Conservation (phyloP, 1,139 yeast species). For the Hanseniaspora gamundiae region DNA sequence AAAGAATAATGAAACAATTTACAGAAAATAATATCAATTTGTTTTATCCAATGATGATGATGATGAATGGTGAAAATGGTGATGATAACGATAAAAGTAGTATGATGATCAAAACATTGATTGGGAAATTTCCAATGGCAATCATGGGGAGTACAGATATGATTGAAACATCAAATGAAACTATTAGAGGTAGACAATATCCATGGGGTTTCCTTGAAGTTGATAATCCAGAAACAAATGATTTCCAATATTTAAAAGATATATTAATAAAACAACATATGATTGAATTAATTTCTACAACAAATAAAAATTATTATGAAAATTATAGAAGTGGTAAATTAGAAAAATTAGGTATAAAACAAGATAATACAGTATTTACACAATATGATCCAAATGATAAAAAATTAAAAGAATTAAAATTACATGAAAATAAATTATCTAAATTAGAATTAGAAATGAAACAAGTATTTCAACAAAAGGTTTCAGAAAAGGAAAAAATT, state of each 20-base stretch:
- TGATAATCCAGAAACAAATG: slow-evolving; percentile 90
- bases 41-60: no score
- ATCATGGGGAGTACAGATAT: slow-evolving; percentile 81
- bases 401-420: slow-evolving; percentile 86
- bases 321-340: slow-evolving; percentile 81
- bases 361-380: slow-evolving; percentile 82
- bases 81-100: slow-evolving; percentile 22
- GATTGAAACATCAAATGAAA: slow-evolving; percentile 55
- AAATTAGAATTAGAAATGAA: slow-evolving; percentile 97
- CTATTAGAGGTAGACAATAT: slow-evolving; percentile 84
- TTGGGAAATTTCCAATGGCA: slow-evolving; percentile 79
- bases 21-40: slow-evolving; percentile 61
- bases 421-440: slow-evolving; percentile 88
- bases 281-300: slow-evolving; percentile 88
- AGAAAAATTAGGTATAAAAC: slow-evolving; percentile 73
- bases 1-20: slow-evolving; percentile 65
- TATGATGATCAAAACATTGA: slow-evolving; percentile 58
- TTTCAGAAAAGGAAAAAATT: slow-evolving; percentile 92
- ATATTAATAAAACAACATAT: slow-evolving; percentile 78
- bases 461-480: slow-evolving; percentile 92
- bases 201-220: slow-evolving; percentile 99
- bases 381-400: slow-evolving; percentile 89
- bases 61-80: no score
- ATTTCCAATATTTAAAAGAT: slow-evolving; percentile 83
- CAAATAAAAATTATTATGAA: slow-evolving; percentile 70